phyloP scores from a whole-genome alignment of 2,329 filamentous ascomycete genomes.

The Neopestalotiopsis rosae region DNA sequence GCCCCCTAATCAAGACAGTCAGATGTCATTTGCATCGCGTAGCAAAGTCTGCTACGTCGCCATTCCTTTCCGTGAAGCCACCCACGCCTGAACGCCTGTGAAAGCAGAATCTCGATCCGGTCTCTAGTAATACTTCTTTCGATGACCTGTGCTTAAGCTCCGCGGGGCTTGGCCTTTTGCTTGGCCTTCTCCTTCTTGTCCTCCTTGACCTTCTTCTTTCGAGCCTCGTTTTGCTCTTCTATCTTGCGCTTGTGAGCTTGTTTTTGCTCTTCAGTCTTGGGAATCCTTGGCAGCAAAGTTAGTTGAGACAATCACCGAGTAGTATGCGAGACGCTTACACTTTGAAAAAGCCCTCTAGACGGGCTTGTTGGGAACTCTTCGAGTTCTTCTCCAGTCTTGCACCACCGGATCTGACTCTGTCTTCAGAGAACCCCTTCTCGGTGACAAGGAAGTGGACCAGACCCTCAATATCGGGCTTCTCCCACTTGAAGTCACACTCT shows the following conservation, averaged over 20 bases:
- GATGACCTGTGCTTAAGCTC: conserved; percentile 34
- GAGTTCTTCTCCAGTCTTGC: conserved; percentile 85
- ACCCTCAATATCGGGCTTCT: conserved; percentile 87
- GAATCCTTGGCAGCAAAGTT: conserved; percentile 48
- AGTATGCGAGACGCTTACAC: conserved; percentile 42
- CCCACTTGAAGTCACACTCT: conserved; percentile 97
- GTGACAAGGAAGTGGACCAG: conserved; percentile 87
- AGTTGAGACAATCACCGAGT: not conserved
- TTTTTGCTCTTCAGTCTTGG: conserved; percentile 87
- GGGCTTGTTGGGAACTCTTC: conserved; percentile 87
- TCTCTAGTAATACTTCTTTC: not conserved
- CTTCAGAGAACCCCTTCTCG: conserved; percentile 97
- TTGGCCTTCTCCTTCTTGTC: conserved; percentile 96
- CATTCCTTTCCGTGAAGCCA: not conserved
- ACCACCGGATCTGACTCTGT: conserved; percentile 82
- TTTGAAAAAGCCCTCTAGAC: conserved; percentile 97
- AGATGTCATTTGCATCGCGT: not conserved
- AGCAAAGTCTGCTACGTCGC: not conserved
- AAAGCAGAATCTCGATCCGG: not conserved
- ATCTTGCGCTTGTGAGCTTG: conserved; percentile 88
- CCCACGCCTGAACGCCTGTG: not conserved
- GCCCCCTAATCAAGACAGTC: not conserved
- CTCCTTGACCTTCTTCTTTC: conserved; percentile 94
- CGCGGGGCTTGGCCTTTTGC: conserved; percentile 84
- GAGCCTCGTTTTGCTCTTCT: conserved; percentile 88